These are phyloP conservation scores for Fusarium fracticaudum DNA, from an alignment of 2,329 filamentous ascomycete species.

Conservation along the genomic window DNA sequence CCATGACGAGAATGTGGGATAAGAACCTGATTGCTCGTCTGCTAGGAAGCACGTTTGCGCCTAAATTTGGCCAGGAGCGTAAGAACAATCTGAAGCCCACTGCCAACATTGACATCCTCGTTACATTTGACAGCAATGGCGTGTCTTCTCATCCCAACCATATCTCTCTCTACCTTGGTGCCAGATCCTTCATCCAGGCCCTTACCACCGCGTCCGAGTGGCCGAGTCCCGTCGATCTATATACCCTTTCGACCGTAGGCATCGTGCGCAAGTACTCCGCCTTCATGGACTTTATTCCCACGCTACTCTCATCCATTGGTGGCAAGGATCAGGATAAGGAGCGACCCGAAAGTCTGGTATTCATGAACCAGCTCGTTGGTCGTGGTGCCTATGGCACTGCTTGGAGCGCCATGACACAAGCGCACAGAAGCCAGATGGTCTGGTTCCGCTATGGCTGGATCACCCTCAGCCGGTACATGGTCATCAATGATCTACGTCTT, in stretches of 20 bases:
- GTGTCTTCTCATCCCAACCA: constrained; percentile 94
- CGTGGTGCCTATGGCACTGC: constrained; percentile 65
- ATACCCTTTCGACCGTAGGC: constrained; percentile 80
- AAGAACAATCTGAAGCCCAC: constrained; percentile 50
- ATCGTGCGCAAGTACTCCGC: constrained; percentile 83
- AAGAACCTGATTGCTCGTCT: constrained; percentile 74
- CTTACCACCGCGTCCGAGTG: constrained; percentile 73
- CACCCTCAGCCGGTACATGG: constrained; percentile 89
- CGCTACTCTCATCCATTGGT: constrained; percentile 60
- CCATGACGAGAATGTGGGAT: constrained; percentile 85
- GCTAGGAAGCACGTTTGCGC: constrained; percentile 78
- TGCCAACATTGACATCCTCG: constrained; percentile 77
- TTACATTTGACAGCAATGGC: constrained; percentile 89
- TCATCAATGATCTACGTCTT: constrained; percentile 84
- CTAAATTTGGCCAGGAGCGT: constrained; percentile 59
- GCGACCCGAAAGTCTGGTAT: constrained; percentile 71
- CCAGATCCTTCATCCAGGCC: constrained; percentile 73
- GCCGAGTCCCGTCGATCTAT: constrained; percentile 81
- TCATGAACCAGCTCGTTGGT: constrained; percentile 75
- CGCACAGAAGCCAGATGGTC: constrained; percentile 95
- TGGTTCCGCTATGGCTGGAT: constrained; percentile 99
- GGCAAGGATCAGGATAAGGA: constrained; percentile 45
- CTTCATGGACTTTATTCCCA: constrained; percentile 79
- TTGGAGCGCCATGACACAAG: constrained; percentile 86
- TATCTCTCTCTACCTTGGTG: constrained; percentile 86